phyloP scores from a whole-genome alignment of 1,139 yeast genomes.

The Debaryomycetaceae sp. region DNA sequence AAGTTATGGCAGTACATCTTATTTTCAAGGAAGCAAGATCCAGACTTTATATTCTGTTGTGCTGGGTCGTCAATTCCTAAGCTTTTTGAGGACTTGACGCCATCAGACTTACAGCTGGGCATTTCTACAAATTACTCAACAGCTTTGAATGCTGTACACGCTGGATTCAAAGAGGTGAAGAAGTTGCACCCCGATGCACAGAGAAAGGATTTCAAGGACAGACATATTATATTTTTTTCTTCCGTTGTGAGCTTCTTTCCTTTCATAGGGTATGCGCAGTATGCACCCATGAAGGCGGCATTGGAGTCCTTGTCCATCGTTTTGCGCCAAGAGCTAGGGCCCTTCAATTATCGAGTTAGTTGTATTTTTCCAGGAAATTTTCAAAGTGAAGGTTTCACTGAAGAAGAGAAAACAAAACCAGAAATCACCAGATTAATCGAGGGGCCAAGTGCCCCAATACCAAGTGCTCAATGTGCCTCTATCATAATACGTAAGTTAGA shows the following conservation, averaged over 20 bases:
- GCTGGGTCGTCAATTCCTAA: conserved; percentile 88
- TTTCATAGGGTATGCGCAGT: conserved; percentile 86
- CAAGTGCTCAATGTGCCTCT: conserved; percentile 64
- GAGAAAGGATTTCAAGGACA: conserved; percentile 18
- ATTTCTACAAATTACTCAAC: conserved; percentile 70
- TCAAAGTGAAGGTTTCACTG: conserved; percentile 78
- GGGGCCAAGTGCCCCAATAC: conserved; percentile 74
- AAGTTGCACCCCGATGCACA: conserved; percentile 5
- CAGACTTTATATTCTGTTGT: conserved; percentile 78
- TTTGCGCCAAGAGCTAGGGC: conserved; percentile 75
- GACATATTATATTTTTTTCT: conserved; percentile 74
- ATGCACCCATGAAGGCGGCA: conserved; percentile 88
- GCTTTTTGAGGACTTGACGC: conserved; percentile 63
- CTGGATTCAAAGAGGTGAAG: conserved; percentile 43
- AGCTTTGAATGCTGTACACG: conserved; percentile 67
- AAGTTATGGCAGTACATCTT: conserved; percentile 29
- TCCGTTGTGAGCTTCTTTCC: conserved; percentile 83
- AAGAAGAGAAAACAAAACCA: conserved; percentile 85
- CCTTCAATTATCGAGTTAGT: conserved; percentile 59
- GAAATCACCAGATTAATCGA: conserved; percentile 77
- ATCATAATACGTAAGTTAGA: conserved; percentile 54
- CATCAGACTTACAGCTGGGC: conserved; percentile 57
- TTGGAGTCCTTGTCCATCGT: conserved; percentile 69
- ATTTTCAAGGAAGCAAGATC: conserved; percentile 29
- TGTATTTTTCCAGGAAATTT: conserved; percentile 86